Evolutionary conservation across 169 alveolate species (phyloP), one percentile per base, ranked within the genome.

Genomic region (Plasmodium cynomolgi): DNA sequence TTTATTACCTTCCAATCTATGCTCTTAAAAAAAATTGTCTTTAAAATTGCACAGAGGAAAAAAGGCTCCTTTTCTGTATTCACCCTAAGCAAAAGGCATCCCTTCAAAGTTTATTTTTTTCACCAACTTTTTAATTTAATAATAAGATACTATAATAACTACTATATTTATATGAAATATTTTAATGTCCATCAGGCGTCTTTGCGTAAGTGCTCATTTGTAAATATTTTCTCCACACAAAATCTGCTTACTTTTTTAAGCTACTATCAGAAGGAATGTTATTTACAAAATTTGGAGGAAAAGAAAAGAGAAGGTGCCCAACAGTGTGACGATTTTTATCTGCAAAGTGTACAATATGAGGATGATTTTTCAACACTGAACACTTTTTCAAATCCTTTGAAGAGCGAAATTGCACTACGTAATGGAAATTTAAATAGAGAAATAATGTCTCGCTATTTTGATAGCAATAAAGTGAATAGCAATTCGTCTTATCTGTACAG

Each of bases 1-100:
- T 62, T 80, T 90, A 58, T 80, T 90, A 90, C 74, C 50, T 90
- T 39, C 94, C 94, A 26, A 58, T 90, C 6, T 71, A 90, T 68
- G 15, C 94, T 7, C 83, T 90, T 37, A 72, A 90, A 39, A 90
- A 50, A 90, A 50, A 81, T 26, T 62, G 94, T 90, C 72, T 90
- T 90, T 62, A 90, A 80, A 26, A 80, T 90, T 17, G 31, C 71
- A 39, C 2, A 29, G 31, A 79, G 72, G 8, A 29, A 86, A 29
- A 29, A 86, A 29, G 39, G 17, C 23, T n/a, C 71, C n/a, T 90
- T 90, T 81, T 62, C 94, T 23, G 37, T 90, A 20, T 50, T 90
- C 47, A 80, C 39, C 41, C 37, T 90, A 7, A 37, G 72, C 20
- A 58, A 50, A 81, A 41, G 73, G 20, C 81, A 90, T 11, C 94